Percentiles rank a stretch among this genome's conserved stretches.
These are phyloP conservation scores for Cystobasidium ongulense DNA, from an alignment of 768 basidiomycete species.

Conservation along the genomic window DNA sequence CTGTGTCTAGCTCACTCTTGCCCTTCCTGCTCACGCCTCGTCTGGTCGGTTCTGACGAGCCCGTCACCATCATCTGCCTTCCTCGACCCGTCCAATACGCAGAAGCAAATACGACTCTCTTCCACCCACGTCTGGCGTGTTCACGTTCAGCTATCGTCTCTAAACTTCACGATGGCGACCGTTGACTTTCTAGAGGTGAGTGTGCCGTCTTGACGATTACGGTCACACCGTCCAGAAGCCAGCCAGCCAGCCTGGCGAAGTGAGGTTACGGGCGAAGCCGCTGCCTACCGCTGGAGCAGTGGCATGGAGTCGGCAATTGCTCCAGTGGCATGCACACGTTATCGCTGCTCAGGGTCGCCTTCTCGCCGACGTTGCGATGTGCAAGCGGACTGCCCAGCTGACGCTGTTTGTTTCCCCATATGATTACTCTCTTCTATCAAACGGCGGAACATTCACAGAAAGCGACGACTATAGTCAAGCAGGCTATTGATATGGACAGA, in stretches of 20 bases:
- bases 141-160: neutral
- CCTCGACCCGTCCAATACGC: neutral
- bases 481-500: conserved; percentile 54
- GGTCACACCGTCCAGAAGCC: neutral
- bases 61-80: too few relatives aligned
- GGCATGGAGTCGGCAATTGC: too few relatives aligned
- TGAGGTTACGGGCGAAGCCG: neutral
- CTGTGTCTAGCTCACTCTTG: too few relatives aligned
- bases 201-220: neutral
- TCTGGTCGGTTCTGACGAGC: too few relatives aligned
- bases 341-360: too few relatives aligned
- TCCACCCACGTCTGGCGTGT: neutral
- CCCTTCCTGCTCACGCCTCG: too few relatives aligned
- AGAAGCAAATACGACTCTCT: neutral
- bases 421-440: too few relatives aligned
- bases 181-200: conserved; percentile 21
- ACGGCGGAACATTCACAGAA: neutral
- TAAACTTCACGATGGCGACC: neutral
- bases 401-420: neutral
- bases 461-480: neutral
- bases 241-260: neutral
- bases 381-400: neutral
- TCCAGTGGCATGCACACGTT: too few relatives aligned
- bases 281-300: too few relatives aligned
- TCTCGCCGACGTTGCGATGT: too few relatives aligned